Evolutionary conservation across 2,329 filamentous ascomycete species (phyloP).

Genomic region (Phoma herbarum): DNA sequence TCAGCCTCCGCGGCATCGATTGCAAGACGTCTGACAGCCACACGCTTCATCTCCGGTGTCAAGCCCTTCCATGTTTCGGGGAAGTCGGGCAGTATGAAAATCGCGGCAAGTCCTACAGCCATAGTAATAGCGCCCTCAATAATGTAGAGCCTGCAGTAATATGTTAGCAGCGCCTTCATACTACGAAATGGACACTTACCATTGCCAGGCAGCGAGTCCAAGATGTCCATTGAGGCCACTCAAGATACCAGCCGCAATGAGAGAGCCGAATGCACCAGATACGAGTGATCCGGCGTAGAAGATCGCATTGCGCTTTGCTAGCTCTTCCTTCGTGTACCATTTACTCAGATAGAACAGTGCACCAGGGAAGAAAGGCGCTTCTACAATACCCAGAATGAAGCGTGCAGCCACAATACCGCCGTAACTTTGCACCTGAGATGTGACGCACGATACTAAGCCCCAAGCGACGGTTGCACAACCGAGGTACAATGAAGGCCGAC

Average conservation of each 20-base stretch:
- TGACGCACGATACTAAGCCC: slow-evolving; percentile 55
- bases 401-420: slow-evolving; percentile 53
- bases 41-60: slow-evolving; percentile 54
- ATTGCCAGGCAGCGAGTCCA: slow-evolving; percentile 50
- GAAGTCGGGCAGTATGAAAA: slow-evolving; percentile 51
- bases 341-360: slow-evolving; percentile 37
- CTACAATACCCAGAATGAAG: slow-evolving; percentile 51
- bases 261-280: slow-evolving; percentile 60
- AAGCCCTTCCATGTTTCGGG: slow-evolving; percentile 53
- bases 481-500: slow-evolving; percentile 64
- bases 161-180: background rate
- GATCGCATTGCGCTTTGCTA: slow-evolving; percentile 61
- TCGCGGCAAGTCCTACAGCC: slow-evolving; percentile 43
- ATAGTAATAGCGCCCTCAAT: slow-evolving; percentile 51
- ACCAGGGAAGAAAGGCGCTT: slow-evolving; percentile 36
- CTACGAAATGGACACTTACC: slow-evolving; percentile 14
- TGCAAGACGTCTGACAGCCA: slow-evolving; percentile 59
- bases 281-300: slow-evolving; percentile 62
- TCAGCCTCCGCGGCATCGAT: slow-evolving; percentile 57
- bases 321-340: slow-evolving; percentile 64
- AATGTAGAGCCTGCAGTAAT: slow-evolving; percentile 40
- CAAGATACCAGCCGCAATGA: slow-evolving; percentile 63
- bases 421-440: slow-evolving; percentile 57
- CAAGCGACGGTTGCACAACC: slow-evolving; percentile 57
- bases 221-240: slow-evolving; percentile 41